A percentile compares a stretch with the other conserved stretches of the same genome.
phyloP scores from a whole-genome alignment of 2,329 filamentous ascomycete species.

The Grosmannia serpens region DNA sequence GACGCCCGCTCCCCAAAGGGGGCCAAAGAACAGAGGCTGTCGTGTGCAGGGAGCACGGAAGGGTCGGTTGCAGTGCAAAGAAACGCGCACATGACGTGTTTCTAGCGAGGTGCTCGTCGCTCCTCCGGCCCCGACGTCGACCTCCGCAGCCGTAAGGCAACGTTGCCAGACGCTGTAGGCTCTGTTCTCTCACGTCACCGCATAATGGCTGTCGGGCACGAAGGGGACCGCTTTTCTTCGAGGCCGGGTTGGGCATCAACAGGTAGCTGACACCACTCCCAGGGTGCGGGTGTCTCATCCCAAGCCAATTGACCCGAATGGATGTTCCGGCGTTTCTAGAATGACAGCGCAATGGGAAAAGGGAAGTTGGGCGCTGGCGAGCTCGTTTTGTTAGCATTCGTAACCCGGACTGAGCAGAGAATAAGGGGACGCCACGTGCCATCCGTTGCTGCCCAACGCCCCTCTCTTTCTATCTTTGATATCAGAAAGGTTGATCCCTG shows the following conservation, averaged over 20 bases:
- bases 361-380: neutral
- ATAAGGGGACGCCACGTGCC: slow-evolving; percentile 1
- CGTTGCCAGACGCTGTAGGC: neutral
- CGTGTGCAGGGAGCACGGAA: neutral
- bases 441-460: neutral
- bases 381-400: neutral
- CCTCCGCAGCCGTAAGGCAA: neutral
- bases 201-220: slow-evolving; percentile 3
- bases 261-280: neutral
- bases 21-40: neutral
- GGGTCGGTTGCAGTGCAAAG: neutral
- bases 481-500: neutral
- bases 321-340: neutral
- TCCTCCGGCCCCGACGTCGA: neutral
- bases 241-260: slow-evolving; percentile 3
- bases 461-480: neutral
- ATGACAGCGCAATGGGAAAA: neutral
- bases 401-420: neutral
- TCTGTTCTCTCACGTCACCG: slow-evolving; percentile 1
- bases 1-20: neutral
- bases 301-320: neutral
- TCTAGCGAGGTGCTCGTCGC: neutral
- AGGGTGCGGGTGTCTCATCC: neutral
- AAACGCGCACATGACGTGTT: neutral
- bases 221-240: neutral